These are phyloP conservation scores for Porodaedalea pini DNA, from an alignment of 1,284 basidiomycete genomes.

Conservation along the genomic window DNA sequence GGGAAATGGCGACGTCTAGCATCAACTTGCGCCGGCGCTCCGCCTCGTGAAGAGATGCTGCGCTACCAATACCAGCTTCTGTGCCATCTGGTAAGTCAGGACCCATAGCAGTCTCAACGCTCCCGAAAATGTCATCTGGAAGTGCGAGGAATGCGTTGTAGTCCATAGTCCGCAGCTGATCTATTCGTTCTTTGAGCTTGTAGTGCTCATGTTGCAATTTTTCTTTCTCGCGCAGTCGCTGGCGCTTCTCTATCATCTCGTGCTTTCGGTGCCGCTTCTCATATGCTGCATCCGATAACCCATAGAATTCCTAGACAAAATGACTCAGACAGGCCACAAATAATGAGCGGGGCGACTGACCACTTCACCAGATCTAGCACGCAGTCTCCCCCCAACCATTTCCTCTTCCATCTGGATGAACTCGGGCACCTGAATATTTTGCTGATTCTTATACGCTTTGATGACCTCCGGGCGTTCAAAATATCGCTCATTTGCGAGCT, in stretches of 20 bases:
- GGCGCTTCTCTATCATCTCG: constrained; percentile 82
- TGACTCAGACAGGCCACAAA: constrained; percentile 17
- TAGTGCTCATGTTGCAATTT: constrained; percentile 88
- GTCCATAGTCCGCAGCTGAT: constrained; percentile 76
- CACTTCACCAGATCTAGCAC: constrained; percentile 63
- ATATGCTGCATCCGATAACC: constrained; percentile 84
- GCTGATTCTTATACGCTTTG: constrained; percentile 61
- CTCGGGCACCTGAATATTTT: constrained; percentile 69
- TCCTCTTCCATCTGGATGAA: constrained; percentile 56
- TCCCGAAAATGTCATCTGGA: constrained; percentile 50
- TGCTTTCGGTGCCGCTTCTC: constrained; percentile 82
- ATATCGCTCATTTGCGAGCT: constrained; percentile 62
- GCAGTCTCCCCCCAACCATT: constrained; percentile 60
- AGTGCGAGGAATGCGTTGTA: constrained; percentile 60
- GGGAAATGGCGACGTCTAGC: constrained; percentile 56
- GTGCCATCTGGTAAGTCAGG: constrained; percentile 26
- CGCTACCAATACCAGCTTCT: constrained; percentile 38
- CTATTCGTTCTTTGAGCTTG: constrained; percentile 85
- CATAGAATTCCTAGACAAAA: constrained; percentile 40
- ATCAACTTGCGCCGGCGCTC: constrained; percentile 68
- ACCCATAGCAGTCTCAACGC: constrained; percentile 24
- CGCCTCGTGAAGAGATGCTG: constrained; percentile 51
- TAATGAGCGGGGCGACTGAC: constrained; percentile 42
- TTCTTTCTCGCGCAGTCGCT: constrained; percentile 84
- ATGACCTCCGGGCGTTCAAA: constrained; percentile 76